phyloP scores from a whole-genome alignment of 495 filamentous ascomycete species.

The Trichoderma reesei region DNA sequence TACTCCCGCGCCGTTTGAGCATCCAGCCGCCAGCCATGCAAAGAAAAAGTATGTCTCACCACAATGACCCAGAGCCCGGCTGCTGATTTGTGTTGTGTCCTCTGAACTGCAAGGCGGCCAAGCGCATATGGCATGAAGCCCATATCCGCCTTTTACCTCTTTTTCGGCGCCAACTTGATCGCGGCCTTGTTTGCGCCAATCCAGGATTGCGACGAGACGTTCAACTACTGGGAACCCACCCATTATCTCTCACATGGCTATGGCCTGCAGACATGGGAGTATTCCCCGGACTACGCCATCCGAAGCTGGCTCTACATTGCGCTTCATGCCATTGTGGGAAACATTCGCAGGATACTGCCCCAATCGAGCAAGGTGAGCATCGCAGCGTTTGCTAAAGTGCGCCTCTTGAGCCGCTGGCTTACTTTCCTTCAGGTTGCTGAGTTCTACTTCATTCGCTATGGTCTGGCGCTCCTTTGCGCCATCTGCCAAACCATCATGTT shows the following conservation, averaged over 20 bases:
- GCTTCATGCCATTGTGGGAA: conserved; percentile 68
- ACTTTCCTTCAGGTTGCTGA: conserved; percentile 47
- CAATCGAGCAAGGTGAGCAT: conserved; percentile 40
- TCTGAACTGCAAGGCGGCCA: conserved; percentile 32
- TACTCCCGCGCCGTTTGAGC: conserved; percentile 22
- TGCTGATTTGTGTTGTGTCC: background rate
- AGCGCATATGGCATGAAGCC: conserved; percentile 58
- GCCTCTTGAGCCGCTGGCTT: background rate
- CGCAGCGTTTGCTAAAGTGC: background rate
- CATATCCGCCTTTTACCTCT: conserved; percentile 67
- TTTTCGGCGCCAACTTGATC: conserved; percentile 58
- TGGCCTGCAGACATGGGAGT: conserved; percentile 97
- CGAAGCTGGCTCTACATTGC: conserved; percentile 90
- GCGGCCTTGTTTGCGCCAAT: conserved; percentile 84
- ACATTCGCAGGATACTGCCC: conserved; percentile 52
- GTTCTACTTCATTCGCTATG: conserved; percentile 76
- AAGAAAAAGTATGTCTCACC: conserved; percentile 30
- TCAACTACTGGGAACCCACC: conserved; percentile 98
- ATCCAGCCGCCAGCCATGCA: conserved; percentile 36
- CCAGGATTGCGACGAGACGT: conserved; percentile 97
- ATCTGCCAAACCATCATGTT: conserved; percentile 74
- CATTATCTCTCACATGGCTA: conserved; percentile 92
- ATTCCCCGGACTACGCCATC: conserved; percentile 90
- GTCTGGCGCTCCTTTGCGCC: conserved; percentile 67
- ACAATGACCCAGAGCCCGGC: background rate